These are phyloP conservation scores for Jatropha multifida DNA, from an alignment of 441 rosid genomes.

Conservation along the genomic window DNA sequence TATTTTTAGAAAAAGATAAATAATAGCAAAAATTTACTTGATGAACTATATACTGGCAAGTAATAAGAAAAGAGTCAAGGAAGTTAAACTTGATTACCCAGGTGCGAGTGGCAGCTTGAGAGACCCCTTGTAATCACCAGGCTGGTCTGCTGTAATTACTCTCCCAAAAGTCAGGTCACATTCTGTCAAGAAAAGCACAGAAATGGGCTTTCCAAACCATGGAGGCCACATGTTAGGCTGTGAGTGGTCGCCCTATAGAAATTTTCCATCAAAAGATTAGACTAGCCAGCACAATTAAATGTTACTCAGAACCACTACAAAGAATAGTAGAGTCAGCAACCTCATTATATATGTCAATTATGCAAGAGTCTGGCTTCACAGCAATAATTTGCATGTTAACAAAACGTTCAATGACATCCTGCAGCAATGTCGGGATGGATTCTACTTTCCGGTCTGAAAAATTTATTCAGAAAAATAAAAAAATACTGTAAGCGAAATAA, in stretches of 20 bases:
- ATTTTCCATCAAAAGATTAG: constrained; percentile 17
- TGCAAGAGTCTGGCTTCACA: constrained; percentile 77
- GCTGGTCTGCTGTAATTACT: constrained; percentile 52
- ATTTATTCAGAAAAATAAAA: not conserved
- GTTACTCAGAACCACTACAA: constrained; percentile 12
- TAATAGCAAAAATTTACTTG: not conserved
- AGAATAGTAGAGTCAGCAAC: constrained; percentile 30
- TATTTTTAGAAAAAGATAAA: not conserved
- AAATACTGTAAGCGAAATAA: not conserved
- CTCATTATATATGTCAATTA: constrained; percentile 84
- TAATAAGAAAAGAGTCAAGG: not conserved
- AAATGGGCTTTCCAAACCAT: constrained; percentile 78
- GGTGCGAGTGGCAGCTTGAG: constrained; percentile 75
- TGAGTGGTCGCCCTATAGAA: constrained; percentile 82
- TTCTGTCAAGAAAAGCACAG: constrained; percentile 69
- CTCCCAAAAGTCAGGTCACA: constrained; percentile 82
- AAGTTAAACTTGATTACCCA: constrained; percentile 50
- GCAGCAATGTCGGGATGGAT: constrained; percentile 71
- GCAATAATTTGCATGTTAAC: constrained; percentile 55
- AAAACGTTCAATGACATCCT: constrained; percentile 68
- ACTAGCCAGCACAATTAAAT: constrained; percentile 8
- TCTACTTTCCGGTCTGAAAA: constrained; percentile 63
- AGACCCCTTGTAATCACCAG: constrained; percentile 80
- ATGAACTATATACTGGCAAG: not conserved
- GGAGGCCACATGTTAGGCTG: constrained; percentile 73